Evolutionary conservation across 805 yeast species (phyloP), one percentile per base, ranked within the genome.

Genomic region (Kodamaea nitidulidarum): DNA sequence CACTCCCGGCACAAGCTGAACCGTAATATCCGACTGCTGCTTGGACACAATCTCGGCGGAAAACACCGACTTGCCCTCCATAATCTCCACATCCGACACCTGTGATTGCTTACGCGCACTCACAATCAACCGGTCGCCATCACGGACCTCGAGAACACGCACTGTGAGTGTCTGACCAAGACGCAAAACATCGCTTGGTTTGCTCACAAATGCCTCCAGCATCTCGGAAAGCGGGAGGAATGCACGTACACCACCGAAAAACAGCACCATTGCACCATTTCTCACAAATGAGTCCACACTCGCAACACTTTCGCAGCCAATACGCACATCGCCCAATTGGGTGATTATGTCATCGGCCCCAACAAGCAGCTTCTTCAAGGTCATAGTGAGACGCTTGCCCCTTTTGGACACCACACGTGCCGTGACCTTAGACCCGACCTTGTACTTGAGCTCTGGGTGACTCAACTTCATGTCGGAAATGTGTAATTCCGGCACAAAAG

Each of bases 391-490:
- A 35, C 71, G 75, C 22, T 64, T 55, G 22, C 71, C 74, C 32
- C 72, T 63, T 15, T 75, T 71, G 38, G 63, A 70, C 48, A 87
- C 60, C 9, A 88, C 75, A 63, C 95, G 77, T 45, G 82, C 93
- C 51, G 75, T 84, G 21, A 87, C 86, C 49, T 81, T 84, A 31
- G 83, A 68, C 8, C 96, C 98, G 32, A 81, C 79, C 61, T 85
- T 86, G 71, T 82, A 91, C 54, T 88, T 87, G 68, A 93, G 77
- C 63, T 93, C 98, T 4, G 98, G 98, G 55, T 91, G 83, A 2
- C 79, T 78, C 46, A 91, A 70, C 56, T 80, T 82, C 42, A 84
- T 73, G 60, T 93, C 99, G 49, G 95, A 81, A 60, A 93, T 76
- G 52, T 91, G 96, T 17, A 66, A 55, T 18, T 78, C 69, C 10